Base-by-base conservation (phyloP, 1,284 basidiomycete species). In the Papiliotrema laurentii region DNA sequence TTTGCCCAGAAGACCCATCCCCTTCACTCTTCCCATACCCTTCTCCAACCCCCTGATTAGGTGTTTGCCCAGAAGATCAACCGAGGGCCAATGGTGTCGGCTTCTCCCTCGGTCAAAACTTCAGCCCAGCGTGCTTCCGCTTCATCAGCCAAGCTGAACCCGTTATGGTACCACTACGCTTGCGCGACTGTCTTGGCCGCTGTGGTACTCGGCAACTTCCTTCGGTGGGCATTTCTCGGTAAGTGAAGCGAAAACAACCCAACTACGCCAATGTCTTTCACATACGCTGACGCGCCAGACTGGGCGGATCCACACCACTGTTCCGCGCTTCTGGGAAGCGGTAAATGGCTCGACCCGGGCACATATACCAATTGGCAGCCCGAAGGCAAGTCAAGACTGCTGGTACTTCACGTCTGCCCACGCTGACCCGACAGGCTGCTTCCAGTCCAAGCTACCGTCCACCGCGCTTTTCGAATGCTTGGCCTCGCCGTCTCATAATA, bases 321-420 rank as follows among this genome's bases (percentile, higher is more conserved):
- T 66, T 75, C 79, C 51, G 79, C 86, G 1, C 70, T 91, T 26
- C 68, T 89, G 43, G 83, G 78, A 37, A 76, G 76, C 34, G 89
- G 89, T n/a, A 80, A 79, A 60, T 93, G 89, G 89, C 70, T 89
- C 47, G 88, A 89, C 68, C 63, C 64, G 14, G 70, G 74, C 30
- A 71, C 65, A 39, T 79, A 79, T 65, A 77, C 71, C 55, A 84
- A 83, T 63, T 92, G 89, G 89, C 89, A 92, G 67, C 89, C 89
- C 5, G 81, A 89, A 58, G 88, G 87, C 85, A 60, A 57, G 80
- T 2, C n/a, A n/a, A n/a, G n/a, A n/a, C n/a, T n/a, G n/a, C n/a
- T n/a, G n/a, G n/a, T 2, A 5, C n/a, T 18, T 36, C n/a, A 13
- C 10, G 22, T 41, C 22, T 33, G 21, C 42, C 5, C 18, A 22